Base-by-base conservation (phyloP, 805 yeast genomes). In the Metschnikowia shivogae region DNA sequence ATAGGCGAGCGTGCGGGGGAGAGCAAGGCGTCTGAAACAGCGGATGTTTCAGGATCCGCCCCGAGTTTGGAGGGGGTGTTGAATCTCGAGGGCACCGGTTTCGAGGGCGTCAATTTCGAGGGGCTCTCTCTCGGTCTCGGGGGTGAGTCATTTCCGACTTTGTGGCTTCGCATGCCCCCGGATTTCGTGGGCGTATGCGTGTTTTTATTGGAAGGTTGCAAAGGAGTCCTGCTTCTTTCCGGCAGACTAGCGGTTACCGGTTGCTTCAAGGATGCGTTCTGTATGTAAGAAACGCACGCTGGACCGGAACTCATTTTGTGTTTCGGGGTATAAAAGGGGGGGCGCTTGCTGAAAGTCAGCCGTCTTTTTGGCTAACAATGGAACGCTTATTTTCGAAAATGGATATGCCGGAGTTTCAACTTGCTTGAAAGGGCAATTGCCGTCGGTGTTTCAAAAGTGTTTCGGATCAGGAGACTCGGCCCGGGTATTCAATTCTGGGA, bases 1-100 rank as follows among this genome's bases (percentile, higher is more conserved):
- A 37, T 37, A 37, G 40, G 34, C 27, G 40, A 28, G 40, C 33
- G 40, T 14, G 17, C 33, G 19, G 40, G 40, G 27, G 40, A 37
- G 27, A 28, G 34, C 40, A 20, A 19, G 27, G 8, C 5, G 40
- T 8, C 29, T 19, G 40, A 29, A 12, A 13, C 33, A n/a, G 28
- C n/a, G 19, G 6, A 26, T 14, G 34, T 29, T 29, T 37, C 34
- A 37, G 34, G 12, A 2, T 20, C 34, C 22, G 40, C 34, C 19
- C 6, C 5, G 30, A 8, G 19, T 29, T 29, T 29, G 13, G 31
- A 29, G 31, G 31, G 31, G 12, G 31, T 29, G 31, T 29, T 11
- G 13, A 13, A 10, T 28, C 17, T 28, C 11, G 40, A n/a, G 26
- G 32, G 33, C 20, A 32, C 13, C 5, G 28, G 27, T 12, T 8